Evolutionary conservation across 495 filamentous ascomycete species (phyloP), one percentile per base, ranked within the genome.

Genomic region (Jackrogersella multiformis): DNA sequence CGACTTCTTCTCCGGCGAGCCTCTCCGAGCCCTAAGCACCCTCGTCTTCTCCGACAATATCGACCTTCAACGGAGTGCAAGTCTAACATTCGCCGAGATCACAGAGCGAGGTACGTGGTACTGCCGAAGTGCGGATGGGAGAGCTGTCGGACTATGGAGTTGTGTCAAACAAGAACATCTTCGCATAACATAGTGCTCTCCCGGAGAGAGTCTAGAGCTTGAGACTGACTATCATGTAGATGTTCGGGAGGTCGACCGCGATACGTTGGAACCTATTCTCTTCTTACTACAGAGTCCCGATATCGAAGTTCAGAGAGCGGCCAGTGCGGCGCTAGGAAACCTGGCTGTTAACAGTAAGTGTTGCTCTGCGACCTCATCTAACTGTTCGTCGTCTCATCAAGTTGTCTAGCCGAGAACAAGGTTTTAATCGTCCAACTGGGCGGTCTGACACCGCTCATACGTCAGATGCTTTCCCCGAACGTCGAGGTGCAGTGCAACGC

Each of bases 401-500:
- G 28, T 13, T 67, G 46, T 72, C 85, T 90, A 97, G 95, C 90
- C 68, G 93, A 97, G 71, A 99, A 99, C 83, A 99, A 99, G 75
- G 93, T 98, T 68, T 81, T 92, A 71, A 98, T 99, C 62, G 95
- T 99, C 63, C 84, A 89, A 41, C 88, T 99, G 10, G 94, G 94
- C 70, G 95, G 95, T 32, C 85, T 99, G 67, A 85, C 87, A 38
- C 95, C 96, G 53, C 86, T 99, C 52, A 99, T 99, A 79, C 89
- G 91, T 46, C 96, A 98, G 78, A 99, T 99, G 95, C 93, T 93
- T 84, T 97, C 94, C 38, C 87, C 89, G n/a, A 99, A 99, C 70
- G 95, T 99, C 64, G 95, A 99, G 78, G 95, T 99, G 30, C 95
- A 98, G 77, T 99, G 95, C 85, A 99, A 99, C 75, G 95, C 95